Conservation (phyloP, 768 basidiomycete species). For the Xerocomellus amylosporus region DNA sequence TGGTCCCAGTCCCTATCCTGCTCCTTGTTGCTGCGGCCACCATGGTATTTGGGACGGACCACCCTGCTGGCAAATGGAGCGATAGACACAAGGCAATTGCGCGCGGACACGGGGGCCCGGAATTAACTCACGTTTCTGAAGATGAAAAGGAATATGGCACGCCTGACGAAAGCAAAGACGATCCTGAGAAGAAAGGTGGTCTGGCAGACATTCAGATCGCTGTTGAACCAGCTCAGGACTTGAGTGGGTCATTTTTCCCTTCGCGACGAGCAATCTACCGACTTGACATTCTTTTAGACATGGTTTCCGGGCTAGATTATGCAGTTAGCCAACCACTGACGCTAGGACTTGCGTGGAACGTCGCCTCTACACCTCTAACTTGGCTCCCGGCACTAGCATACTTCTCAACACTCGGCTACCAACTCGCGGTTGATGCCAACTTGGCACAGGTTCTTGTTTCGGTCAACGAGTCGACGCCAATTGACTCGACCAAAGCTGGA, state of each 20-base stretch:
- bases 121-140: not conserved
- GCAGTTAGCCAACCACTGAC: slow-evolving; percentile 3
- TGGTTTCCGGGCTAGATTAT: slow-evolving; percentile 11
- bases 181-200: too few relatives aligned
- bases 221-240: not conserved
- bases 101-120: not conserved
- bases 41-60: slow-evolving; percentile 6
- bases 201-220: slow-evolving; percentile 19
- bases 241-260: not conserved
- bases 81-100: slow-evolving; percentile 8
- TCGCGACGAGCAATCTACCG: not conserved
- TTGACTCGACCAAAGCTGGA: slow-evolving; percentile 6
- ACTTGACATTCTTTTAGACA: slow-evolving; percentile 4
- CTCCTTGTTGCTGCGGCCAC: slow-evolving; percentile 36
- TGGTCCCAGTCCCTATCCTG: slow-evolving; percentile 55
- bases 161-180: slow-evolving; percentile 23
- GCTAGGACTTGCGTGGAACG: not conserved
- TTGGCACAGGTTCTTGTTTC: slow-evolving; percentile 2
- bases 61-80: too few relatives aligned
- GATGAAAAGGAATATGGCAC: slow-evolving; percentile 15
- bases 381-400: slow-evolving; percentile 5
- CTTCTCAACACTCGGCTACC: slow-evolving; percentile 5
- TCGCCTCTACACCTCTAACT: not conserved
- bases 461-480: not conserved
- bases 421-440: slow-evolving; percentile 5